A percentile compares a stretch with the other conserved stretches of the same genome.
Conservation (phyloP, 208 protist genomes). For the Borovskyia barvae region DNA sequence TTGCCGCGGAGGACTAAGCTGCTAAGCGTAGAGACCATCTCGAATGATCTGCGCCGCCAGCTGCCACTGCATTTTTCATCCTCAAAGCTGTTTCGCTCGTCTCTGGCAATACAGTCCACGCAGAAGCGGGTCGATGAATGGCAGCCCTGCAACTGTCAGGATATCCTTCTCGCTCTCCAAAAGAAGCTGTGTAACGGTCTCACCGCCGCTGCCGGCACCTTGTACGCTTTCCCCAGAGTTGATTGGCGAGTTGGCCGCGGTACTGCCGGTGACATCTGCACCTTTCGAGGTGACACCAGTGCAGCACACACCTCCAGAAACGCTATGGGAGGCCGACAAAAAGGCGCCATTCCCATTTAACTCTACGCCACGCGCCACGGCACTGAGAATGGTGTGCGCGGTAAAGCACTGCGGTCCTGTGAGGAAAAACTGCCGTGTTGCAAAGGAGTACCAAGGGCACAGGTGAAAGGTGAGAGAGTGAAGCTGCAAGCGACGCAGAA, state of each 20-base stretch:
- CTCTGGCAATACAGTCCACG: conserved; percentile 64
- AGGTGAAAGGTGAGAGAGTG: conserved; percentile 37
- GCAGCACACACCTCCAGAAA: no score
- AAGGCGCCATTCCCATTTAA: conserved; percentile 60
- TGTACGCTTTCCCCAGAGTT: background rate
- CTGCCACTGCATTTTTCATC: background rate
- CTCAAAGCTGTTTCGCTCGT: conserved; percentile 12
- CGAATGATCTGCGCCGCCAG: no score
- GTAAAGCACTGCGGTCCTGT: conserved; percentile 64
- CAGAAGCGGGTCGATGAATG: conserved; percentile 58
- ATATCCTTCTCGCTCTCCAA: conserved; percentile 52
- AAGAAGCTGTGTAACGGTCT: conserved; percentile 7
- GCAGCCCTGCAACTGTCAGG: conserved; percentile 41
- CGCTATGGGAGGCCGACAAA: background rate
- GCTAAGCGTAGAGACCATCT: no score
- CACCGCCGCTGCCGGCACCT: background rate
- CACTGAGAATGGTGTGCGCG: conserved; percentile 45
- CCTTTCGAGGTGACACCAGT: no score
- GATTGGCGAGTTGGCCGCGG: background rate
- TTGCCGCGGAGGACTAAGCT: no score
- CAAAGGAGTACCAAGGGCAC: conserved; percentile 29
- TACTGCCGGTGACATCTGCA: background rate
- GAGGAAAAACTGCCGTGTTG: conserved; percentile 47
- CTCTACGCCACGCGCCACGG: conserved; percentile 44
- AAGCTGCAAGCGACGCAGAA: conserved; percentile 33